Conservation (phyloP, 148 eudicot genomes). For the Nyssa sinensis region DNA sequence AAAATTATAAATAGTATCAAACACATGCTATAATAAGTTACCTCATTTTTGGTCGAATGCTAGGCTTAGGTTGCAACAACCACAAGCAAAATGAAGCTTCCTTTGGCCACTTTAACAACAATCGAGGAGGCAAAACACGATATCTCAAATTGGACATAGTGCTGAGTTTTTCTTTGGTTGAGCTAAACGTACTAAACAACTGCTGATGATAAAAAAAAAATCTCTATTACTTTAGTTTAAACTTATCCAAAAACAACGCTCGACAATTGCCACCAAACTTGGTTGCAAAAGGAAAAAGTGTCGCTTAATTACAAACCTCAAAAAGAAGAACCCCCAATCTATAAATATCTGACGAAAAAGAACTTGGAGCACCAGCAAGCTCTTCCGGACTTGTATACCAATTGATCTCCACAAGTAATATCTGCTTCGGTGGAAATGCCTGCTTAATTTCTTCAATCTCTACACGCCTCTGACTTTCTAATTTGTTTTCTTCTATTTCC, state of each 20-base stretch:
- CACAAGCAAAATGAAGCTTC: conserved; percentile 98
- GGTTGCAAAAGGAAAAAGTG: neutral
- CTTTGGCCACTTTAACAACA: conserved; percentile 89
- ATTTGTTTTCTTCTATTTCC: too few relatives aligned
- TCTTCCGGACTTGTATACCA: conserved; percentile 98
- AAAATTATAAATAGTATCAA: neutral
- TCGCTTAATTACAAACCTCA: conserved; percentile 61
- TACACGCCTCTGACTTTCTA: too few relatives aligned
- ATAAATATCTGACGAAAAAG: conserved; percentile 91
- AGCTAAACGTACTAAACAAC: conserved; percentile 79
- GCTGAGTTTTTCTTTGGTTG: conserved; percentile 80
- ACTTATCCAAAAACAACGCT: too few relatives aligned
- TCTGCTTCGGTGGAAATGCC: conserved; percentile 74
- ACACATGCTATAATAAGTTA: conserved; percentile 17
- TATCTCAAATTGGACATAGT: conserved; percentile 86
- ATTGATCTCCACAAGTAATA: conserved; percentile 74
- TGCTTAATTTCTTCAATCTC: conserved; percentile 51
- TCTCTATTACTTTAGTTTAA: conserved; percentile 5
- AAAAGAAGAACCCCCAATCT: conserved; percentile 92
- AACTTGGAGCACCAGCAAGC: conserved; percentile 66
- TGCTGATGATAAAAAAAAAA: conserved; percentile 34
- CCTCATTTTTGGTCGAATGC: conserved; percentile 83
- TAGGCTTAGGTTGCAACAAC: conserved; percentile 92
- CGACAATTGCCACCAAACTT: too few relatives aligned
- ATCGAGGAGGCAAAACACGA: conserved; percentile 92